Conservation (phyloP, 139 green algal genomes). For the Auxenochlorella protothecoides region DNA sequence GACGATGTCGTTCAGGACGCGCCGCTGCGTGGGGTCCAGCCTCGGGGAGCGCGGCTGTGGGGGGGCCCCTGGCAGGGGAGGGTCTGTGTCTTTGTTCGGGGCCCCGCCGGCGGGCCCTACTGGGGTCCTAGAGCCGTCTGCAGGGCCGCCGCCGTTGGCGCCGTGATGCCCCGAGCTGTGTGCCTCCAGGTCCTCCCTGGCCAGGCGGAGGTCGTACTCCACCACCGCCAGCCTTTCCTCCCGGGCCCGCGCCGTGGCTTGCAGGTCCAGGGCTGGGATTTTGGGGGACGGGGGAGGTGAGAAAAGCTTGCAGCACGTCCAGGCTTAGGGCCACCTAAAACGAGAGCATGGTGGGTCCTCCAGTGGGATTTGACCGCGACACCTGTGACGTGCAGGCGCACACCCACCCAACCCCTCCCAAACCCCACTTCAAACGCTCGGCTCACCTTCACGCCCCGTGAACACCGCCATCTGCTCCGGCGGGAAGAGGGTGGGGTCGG, state of each 20-base stretch:
- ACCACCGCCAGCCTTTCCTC: conserved; percentile 7
- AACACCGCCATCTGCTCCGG: conserved; percentile 8
- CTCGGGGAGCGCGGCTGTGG: neutral
- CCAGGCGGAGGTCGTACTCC: conserved; percentile 19
- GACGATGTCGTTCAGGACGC: neutral
- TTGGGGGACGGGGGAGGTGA: no score
- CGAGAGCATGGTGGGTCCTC: neutral
- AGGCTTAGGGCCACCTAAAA: neutral
- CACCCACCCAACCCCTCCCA: neutral
- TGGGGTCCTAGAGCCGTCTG: neutral
- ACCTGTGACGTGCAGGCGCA: neutral
- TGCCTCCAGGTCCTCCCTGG: conserved; percentile 10
- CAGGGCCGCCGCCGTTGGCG: neutral
- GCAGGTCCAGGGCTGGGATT: conserved; percentile 10
- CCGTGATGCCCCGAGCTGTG: neutral
- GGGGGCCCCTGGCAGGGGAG: no score
- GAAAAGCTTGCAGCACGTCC: neutral
- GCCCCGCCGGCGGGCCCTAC: neutral
- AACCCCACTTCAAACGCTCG: neutral
- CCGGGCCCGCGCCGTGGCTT: conserved; percentile 11
- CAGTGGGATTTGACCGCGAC: neutral
- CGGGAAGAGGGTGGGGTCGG: conserved; percentile 9
- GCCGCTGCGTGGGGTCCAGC: neutral
- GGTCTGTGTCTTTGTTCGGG: no score
- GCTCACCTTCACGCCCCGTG: conserved; percentile 6